Percentiles rank a stretch among this genome's conserved stretches.
These are phyloP conservation scores for Puccinia polysora DNA, from an alignment of 1,284 basidiomycete genomes.

Conservation along the genomic window DNA sequence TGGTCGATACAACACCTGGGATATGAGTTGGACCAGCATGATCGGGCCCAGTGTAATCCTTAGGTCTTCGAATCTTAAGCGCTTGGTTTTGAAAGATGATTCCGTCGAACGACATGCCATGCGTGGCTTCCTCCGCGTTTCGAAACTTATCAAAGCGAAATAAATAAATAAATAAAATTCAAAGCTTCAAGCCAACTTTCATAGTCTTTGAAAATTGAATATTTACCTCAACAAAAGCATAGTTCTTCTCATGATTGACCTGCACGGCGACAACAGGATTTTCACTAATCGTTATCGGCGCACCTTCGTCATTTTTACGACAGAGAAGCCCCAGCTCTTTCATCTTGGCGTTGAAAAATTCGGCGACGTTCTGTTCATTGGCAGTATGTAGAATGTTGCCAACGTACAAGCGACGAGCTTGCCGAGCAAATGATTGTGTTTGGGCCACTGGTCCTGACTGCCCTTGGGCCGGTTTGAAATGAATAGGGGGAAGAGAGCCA, in stretches of 20 bases:
- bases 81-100: constrained; percentile 87
- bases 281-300: constrained; percentile 44
- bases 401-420: constrained; percentile 89
- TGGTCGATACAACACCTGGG: constrained; percentile 85
- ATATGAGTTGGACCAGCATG: constrained; percentile 60
- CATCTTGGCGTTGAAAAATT: constrained; percentile 96
- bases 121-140: constrained; percentile 88
- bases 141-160: constrained; percentile 69
- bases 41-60: constrained; percentile 77
- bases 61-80: constrained; percentile 90
- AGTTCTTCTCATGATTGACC: constrained; percentile 95
- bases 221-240: constrained; percentile 87
- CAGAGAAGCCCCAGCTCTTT: constrained; percentile 68
- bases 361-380: constrained; percentile 78
- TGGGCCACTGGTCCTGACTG: constrained; percentile 39
- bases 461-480: constrained; percentile 48
- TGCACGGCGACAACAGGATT: constrained; percentile 88
- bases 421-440: constrained; percentile 60
- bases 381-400: constrained; percentile 88
- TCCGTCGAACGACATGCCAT: constrained; percentile 93
- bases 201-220: background rate
- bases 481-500: constrained; percentile 48
- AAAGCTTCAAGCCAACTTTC: background rate
- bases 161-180: background rate
- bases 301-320: constrained; percentile 59